Evolutionary conservation across 306 rosid species (phyloP), one percentile per base, ranked within the genome.

Genomic region (Cucumis sativus): DNA sequence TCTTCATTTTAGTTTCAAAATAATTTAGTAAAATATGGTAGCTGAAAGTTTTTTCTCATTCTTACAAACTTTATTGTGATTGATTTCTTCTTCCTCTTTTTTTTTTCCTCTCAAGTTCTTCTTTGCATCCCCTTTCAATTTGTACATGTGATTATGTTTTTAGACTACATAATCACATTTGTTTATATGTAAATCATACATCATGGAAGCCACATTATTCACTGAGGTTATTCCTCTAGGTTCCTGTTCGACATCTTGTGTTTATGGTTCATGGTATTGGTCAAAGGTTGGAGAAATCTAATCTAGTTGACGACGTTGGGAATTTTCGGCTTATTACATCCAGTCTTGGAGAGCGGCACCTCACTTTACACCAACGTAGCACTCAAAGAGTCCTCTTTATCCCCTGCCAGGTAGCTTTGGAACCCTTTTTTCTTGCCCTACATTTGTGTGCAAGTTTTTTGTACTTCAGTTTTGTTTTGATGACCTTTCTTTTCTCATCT

Each of bases 241-340:
- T 95, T 83, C 99, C 99, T 88, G 97, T 95, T 84, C 88, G 82
- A 67, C 99, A 95, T 88, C 86, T 95, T 79, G 99, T 95, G 80
- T 95, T 95, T 87, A 95, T 95, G 99, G 92, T 95, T 88, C 99
- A 95, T 85, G 99, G 99, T 75, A 95, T 95, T 85, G 99, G 99
- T 84, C 99, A 95, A 86, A 90, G 99, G 79, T 87, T 95, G 89
- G 97, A 95, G 83, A 95, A 95, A 55, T 95, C 99, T 81, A 95
- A 95, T 91, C 84, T 95, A 86, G 99, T 95, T 69, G 99, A 95
- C 75, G 99, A 95, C 64, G 97, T 95, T 81, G 85, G 81, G 74
- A 82, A 87, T 82, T 90, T 92, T 86, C 90, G 95, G 79, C 91
- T 78, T 88, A 85, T 89, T 73, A 92, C 97, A 57, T 87, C 87